phyloP scores from a whole-genome alignment of 371 early-diverging fungal genomes.

The Syncephalastrum racemosum region DNA sequence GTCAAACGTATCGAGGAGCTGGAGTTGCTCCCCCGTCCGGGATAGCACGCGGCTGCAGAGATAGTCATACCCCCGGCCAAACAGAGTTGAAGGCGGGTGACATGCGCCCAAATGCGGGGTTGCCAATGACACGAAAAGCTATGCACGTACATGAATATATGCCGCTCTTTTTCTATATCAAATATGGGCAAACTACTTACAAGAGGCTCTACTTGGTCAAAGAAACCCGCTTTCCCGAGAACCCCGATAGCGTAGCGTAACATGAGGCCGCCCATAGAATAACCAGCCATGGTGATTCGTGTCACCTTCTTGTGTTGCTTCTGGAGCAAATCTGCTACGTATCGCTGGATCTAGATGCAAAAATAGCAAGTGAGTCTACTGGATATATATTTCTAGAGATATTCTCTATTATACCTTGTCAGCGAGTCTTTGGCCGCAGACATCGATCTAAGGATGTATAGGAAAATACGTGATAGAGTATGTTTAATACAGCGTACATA shows the following conservation, averaged over 20 bases:
- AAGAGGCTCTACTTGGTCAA: conserved; percentile 46
- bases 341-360: conserved; percentile 9
- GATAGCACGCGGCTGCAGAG: conserved; percentile 49
- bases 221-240: conserved; percentile 59
- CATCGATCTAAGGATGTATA: conserved; percentile 39
- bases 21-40: conserved; percentile 63
- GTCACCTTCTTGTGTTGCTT: conserved; percentile 36
- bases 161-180: too few species aligned
- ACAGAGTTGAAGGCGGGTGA: conserved; percentile 24
- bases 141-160: conserved; percentile 10
- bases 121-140: conserved; percentile 72
- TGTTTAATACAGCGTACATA: too few species aligned
- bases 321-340: conserved; percentile 12
- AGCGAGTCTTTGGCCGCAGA: conserved; percentile 58
- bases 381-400: conserved; percentile 1
- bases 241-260: conserved; percentile 70
- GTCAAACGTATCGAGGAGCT: conserved; percentile 47
- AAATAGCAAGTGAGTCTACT: not conserved
- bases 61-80: conserved; percentile 51
- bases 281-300: conserved; percentile 72
- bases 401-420: conserved; percentile 35
- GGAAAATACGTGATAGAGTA: too few species aligned
- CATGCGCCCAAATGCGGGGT: conserved; percentile 78
- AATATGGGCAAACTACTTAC: conserved; percentile 27
- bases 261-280: conserved; percentile 82